Conservation (phyloP, 2,329 filamentous ascomycete species). For the Aspergillus bombycis region DNA sequence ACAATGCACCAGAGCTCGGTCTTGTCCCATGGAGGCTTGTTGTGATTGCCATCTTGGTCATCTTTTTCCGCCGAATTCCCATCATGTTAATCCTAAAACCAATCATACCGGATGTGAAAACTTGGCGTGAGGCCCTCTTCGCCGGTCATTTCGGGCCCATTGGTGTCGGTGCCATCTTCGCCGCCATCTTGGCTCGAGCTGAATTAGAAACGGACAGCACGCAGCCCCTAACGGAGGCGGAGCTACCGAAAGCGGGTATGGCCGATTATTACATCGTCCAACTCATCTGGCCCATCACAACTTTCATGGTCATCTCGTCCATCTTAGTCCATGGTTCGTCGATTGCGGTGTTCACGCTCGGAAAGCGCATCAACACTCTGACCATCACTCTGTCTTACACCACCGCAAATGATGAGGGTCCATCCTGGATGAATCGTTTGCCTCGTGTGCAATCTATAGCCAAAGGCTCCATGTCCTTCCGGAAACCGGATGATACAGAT, state of each 20-base stretch:
- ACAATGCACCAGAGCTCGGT: constrained; percentile 74
- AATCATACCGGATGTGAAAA: constrained; percentile 93
- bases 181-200: constrained; percentile 89
- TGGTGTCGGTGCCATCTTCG: constrained; percentile 93
- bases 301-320: constrained; percentile 90
- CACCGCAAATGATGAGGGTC: constrained; percentile 81
- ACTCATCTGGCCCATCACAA: constrained; percentile 92
- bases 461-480: constrained; percentile 73
- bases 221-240: constrained; percentile 69
- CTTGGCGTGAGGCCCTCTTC: constrained; percentile 95
- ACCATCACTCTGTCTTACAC: constrained; percentile 97
- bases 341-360: constrained; percentile 93
- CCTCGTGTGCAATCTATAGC: constrained; percentile 82
- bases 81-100: constrained; percentile 92
- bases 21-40: constrained; percentile 85
- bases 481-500: constrained; percentile 71
- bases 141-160: constrained; percentile 98
- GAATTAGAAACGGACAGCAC: constrained; percentile 79
- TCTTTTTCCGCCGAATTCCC: constrained; percentile 93
- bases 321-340: constrained; percentile 98
- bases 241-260: constrained; percentile 54
- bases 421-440: constrained; percentile 92
- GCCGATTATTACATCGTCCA: constrained; percentile 73
- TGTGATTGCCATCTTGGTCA: constrained; percentile 90
- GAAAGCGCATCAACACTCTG: constrained; percentile 96